Conservation (phyloP, 106 monocot species). For the Allium sativum region DNA sequence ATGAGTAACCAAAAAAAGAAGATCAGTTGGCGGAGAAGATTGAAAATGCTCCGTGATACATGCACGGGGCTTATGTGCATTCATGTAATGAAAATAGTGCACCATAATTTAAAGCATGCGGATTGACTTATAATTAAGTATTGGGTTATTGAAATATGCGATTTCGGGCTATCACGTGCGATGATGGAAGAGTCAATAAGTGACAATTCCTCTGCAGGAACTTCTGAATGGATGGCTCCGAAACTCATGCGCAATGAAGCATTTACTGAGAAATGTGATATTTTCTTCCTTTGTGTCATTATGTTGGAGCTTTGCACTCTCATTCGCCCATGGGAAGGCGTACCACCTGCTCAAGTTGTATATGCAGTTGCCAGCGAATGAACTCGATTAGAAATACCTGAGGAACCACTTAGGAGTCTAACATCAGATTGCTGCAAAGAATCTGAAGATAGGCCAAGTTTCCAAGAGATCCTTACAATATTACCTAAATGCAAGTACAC, state of each 20-base stretch:
- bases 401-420: constrained; percentile 83
- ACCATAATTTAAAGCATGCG: constrained; percentile 93
- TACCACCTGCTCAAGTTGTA: constrained; percentile 76
- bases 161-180: constrained; percentile 90
- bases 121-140: constrained; percentile 89
- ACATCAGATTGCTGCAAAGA: constrained; percentile 99
- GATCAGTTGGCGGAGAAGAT: constrained; percentile 12
- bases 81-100: constrained; percentile 95
- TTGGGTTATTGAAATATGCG: constrained; percentile 92
- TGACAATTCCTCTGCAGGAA: constrained; percentile 84
- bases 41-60: constrained; percentile 16
- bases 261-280: constrained; percentile 88
- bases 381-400: constrained; percentile 68
- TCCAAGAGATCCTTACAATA: constrained; percentile 86
- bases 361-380: constrained; percentile 91
- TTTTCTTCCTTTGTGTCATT: constrained; percentile 95
- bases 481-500: constrained; percentile 91
- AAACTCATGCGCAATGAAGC: constrained; percentile 90
- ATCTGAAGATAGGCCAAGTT: constrained; percentile 72
- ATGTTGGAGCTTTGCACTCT: constrained; percentile 99
- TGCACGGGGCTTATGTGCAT: constrained; percentile 92
- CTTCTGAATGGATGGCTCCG: constrained; percentile 99
- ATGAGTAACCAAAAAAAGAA: constrained; percentile 1
- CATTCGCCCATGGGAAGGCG: constrained; percentile 86
- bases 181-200: constrained; percentile 48